Percentiles rank a stretch among this genome's conserved stretches.
Conservation (phyloP, 2,329 filamentous ascomycete species). For the Talaromyces funiculosus region DNA sequence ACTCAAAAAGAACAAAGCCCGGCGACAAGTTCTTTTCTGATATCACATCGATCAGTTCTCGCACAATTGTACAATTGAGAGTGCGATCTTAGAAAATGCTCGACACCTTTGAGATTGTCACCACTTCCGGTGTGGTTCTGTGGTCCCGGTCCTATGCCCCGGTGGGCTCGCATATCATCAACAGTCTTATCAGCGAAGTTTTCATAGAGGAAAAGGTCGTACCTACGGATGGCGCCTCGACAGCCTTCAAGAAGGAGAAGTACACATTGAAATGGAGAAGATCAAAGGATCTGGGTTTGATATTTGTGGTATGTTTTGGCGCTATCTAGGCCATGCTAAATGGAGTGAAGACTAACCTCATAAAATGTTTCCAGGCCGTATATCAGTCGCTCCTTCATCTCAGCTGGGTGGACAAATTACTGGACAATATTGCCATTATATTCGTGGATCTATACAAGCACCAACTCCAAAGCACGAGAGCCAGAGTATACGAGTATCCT, state of each 20-base stretch:
- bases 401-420: constrained; percentile 92
- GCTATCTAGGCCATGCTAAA: constrained; percentile 1
- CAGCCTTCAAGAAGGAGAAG: constrained; percentile 81
- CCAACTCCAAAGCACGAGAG: constrained; percentile 74
- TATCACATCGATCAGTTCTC: not conserved
- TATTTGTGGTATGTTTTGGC: constrained; percentile 73
- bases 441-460: constrained; percentile 88
- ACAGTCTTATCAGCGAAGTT: constrained; percentile 90
- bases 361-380: constrained; percentile 62
- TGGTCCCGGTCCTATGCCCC: constrained; percentile 86
- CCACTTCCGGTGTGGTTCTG: constrained; percentile 90
- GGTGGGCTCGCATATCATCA: constrained; percentile 77
- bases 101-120: constrained; percentile 94
- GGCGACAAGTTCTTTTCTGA: not conserved
- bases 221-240: constrained; percentile 56
- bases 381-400: constrained; percentile 93
- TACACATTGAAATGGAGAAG: constrained; percentile 93
- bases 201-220: constrained; percentile 90
- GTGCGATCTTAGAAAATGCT: constrained; percentile 55
- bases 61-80: not conserved
- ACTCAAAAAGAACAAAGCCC: not conserved
- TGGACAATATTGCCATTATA: constrained; percentile 89
- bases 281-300: constrained; percentile 85
- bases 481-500: constrained; percentile 70
- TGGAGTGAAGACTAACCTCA: constrained; percentile 16